Base-by-base conservation (phyloP, 2,329 filamentous ascomycete genomes). In the Tolypocladium nubicola region DNA sequence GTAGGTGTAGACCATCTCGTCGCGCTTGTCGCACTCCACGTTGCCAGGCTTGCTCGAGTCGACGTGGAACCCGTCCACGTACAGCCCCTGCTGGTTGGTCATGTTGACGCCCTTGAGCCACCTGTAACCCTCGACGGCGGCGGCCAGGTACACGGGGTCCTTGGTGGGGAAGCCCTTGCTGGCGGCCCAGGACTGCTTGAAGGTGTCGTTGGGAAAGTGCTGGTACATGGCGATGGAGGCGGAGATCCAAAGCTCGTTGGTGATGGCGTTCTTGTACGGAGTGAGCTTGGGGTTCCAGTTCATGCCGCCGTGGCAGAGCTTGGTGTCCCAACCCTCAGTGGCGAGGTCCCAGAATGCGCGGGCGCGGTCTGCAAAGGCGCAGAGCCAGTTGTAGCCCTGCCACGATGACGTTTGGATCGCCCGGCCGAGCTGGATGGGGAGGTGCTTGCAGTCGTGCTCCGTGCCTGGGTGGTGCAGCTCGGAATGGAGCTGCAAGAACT, bases 261-360 rank as follows among this genome's bases (percentile, higher is more conserved):
- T 97, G 65, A 97, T 95, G 61, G 93, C 90, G 66, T 97, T 97
- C 69, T 97, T 97, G 76, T 97, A 97, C 0, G 91, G 90, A 43
- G 79, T 72, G 35, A 93, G 74, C 40, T 83, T 82, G 3, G 90
- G 90, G 63, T 89, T 95, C 93, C 93, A 97, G 16, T 85, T 81
- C 88, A 97, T 95, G 50, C 93, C 93, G 26, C 93, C 93, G 5
- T 81, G 82, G 65, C 93, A 97, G 6, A 96, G 79, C 30, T 78
- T 79, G 26, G 82, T 87, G 67, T 95, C 88, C 90, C 92, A 97
- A 6, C 93, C 90, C 13, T 79, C 75, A 6, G 83, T 80, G 6
- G 89, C 88, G 41, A 96, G 75, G 37, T 92, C 87, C 80, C 92
- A 96, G 72, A 97, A 97, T 16, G 94, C 74, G 49, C 88, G 84